Evolutionary conservation across 2,329 filamentous ascomycete genomes (phyloP).

Genomic region (Zasmidium angulare): DNA sequence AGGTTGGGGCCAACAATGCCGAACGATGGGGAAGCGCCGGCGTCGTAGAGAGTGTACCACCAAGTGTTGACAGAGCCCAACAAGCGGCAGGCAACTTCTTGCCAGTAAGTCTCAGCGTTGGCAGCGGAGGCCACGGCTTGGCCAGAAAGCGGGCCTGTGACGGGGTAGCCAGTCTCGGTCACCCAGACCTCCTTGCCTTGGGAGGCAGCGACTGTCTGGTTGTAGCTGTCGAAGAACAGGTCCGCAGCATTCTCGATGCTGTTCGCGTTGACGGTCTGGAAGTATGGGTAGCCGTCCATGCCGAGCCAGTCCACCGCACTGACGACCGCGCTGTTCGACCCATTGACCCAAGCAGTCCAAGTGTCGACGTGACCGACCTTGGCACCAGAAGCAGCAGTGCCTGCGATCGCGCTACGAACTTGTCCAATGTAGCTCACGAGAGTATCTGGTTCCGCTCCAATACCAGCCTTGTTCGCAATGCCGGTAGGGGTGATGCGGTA

Average conservation of each 20-base stretch:
- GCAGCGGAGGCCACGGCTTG: constrained; percentile 60
- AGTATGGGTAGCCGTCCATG: constrained; percentile 82
- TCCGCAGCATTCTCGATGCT: constrained; percentile 61
- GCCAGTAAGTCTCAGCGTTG: constrained; percentile 77
- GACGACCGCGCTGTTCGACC: constrained; percentile 68
- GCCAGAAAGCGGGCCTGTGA: constrained; percentile 64
- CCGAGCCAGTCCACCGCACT: constrained; percentile 74
- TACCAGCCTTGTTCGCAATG: constrained; percentile 59
- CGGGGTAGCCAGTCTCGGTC: constrained; percentile 81
- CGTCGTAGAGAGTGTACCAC: constrained; percentile 76
- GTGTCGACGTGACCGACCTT: constrained; percentile 84
- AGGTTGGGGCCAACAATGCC: constrained; percentile 38
- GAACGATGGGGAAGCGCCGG: constrained; percentile 38
- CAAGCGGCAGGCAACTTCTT: constrained; percentile 70
- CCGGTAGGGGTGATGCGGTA: constrained; percentile 67
- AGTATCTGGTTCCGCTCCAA: constrained; percentile 62
- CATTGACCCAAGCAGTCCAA: constrained; percentile 72
- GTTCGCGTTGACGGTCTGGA: constrained; percentile 68
- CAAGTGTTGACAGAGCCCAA: constrained; percentile 63
- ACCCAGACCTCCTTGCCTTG: constrained; percentile 75
- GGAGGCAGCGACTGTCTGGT: constrained; percentile 58
- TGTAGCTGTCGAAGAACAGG: constrained; percentile 69
- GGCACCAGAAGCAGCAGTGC: constrained; percentile 54
- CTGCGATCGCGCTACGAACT: constrained; percentile 63
- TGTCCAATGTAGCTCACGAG: constrained; percentile 70